phyloP scores from a whole-genome alignment of 2,329 filamentous ascomycete genomes.

The Colletotrichum chlorophyti region DNA sequence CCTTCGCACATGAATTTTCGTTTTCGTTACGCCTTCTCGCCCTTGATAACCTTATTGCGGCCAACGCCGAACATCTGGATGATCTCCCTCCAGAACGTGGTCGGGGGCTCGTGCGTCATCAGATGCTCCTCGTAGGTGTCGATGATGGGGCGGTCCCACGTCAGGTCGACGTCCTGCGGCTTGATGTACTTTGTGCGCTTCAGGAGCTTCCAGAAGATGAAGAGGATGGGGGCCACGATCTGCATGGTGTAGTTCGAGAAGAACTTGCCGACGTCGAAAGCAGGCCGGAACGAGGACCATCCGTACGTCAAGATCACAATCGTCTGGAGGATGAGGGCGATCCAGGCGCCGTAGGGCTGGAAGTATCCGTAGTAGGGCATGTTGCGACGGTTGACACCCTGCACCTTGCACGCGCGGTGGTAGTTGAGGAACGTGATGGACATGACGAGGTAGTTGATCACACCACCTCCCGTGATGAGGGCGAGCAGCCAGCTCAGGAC shows the following conservation, averaged over 20 bases:
- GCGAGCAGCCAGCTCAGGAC: constrained; percentile 73
- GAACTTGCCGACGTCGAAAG: constrained; percentile 64
- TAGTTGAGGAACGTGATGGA: constrained; percentile 68
- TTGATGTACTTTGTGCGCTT: constrained; percentile 63
- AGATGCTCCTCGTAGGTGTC: constrained; percentile 59
- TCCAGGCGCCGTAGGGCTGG: constrained; percentile 66
- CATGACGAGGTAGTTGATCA: constrained; percentile 29
- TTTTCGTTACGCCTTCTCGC: constrained; percentile 30
- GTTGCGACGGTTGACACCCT: constrained; percentile 62
- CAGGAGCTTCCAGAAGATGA: constrained; percentile 64
- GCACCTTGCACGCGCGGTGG: constrained; percentile 60
- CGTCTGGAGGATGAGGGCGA: constrained; percentile 62
- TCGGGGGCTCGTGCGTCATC: constrained; percentile 42
- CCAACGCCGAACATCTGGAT: constrained; percentile 50
- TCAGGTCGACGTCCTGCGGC: constrained; percentile 62
- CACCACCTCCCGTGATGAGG: constrained; percentile 61
- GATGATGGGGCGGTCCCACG: constrained; percentile 65
- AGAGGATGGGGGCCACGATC: constrained; percentile 63
- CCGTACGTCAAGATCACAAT: constrained; percentile 70
- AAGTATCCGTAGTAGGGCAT: constrained; percentile 73
- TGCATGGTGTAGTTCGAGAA: constrained; percentile 70
- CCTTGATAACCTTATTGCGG: constrained; percentile 32
- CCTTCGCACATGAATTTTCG: too few relatives aligned
- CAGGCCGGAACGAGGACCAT: constrained; percentile 67
- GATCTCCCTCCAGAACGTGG: constrained; percentile 64